Percentiles rank a stretch among this genome's conserved stretches.
phyloP scores from a whole-genome alignment of 176 grass and related monocot species.

The Eragrostis curvula region DNA sequence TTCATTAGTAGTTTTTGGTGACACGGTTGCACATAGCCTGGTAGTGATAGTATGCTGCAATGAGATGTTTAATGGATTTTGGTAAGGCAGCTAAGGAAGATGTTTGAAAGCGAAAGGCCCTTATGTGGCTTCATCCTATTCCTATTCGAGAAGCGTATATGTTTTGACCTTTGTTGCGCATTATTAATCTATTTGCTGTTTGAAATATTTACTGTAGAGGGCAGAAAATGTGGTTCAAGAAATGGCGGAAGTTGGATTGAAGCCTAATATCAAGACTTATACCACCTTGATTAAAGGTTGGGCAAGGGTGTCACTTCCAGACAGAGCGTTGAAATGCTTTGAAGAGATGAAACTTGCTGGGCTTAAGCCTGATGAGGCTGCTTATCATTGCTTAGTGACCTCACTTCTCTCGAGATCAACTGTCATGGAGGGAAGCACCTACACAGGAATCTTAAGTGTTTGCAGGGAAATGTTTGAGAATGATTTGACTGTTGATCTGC shows the following conservation, averaged over 20 bases:
- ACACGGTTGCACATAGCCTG: constrained; percentile 24
- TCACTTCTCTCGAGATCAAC: constrained; percentile 87
- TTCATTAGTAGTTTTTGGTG: constrained; percentile 27
- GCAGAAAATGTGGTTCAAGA: constrained; percentile 79
- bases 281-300: constrained; percentile 97
- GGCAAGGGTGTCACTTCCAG: constrained; percentile 77
- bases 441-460: constrained; percentile 77
- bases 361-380: constrained; percentile 69
- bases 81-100: too few species aligned
- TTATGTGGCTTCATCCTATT: constrained; percentile 25
- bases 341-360: constrained; percentile 79
- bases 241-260: constrained; percentile 73
- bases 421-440: constrained; percentile 68
- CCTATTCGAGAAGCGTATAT: constrained; percentile 20
- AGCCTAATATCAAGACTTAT: constrained; percentile 97
- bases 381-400: constrained; percentile 94
- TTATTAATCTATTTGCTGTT: background rate
- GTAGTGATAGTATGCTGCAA: background rate
- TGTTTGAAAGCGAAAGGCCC: too few species aligned
- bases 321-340: constrained; percentile 85
- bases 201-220: constrained; percentile 61
- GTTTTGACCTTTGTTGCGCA: constrained; percentile 15
- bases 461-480: constrained; percentile 92
- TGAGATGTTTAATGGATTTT: too few species aligned
- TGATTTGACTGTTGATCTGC: constrained; percentile 80